Conservation (phyloP, 2,329 filamentous ascomycete species). For the Colletotrichum sp. region DNA sequence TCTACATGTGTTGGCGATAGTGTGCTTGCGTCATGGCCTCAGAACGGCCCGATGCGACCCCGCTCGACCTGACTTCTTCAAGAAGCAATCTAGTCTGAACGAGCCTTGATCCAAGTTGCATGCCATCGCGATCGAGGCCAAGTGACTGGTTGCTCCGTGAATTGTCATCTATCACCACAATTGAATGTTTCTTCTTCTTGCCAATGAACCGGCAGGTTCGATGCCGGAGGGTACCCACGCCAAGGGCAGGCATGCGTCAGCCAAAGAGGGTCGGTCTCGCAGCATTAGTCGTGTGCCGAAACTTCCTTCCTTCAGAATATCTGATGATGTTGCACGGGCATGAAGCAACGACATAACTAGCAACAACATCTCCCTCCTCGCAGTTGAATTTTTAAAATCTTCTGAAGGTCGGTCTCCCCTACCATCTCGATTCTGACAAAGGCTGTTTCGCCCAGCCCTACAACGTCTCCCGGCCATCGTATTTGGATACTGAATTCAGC, state of each 20-base stretch:
- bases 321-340: not conserved
- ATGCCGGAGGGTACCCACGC: constrained; percentile 19
- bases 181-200: not conserved
- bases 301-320: constrained; percentile 3
- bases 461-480: not conserved
- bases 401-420: not conserved
- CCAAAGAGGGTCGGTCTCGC: constrained; percentile 15
- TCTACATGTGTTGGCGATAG: not conserved
- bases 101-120: not conserved
- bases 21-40: constrained; percentile 2
- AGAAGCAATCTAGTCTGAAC: not conserved
- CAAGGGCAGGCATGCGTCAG: constrained; percentile 21
- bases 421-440: not conserved
- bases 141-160: constrained; percentile 16
- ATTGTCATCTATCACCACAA: not conserved
- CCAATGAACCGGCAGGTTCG: constrained; percentile 3
- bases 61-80: not conserved
- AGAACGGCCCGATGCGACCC: not conserved
- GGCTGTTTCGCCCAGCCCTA: not conserved
- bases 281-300: constrained; percentile 14
- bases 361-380: not conserved
- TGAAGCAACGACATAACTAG: not conserved
- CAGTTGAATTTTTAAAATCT: not conserved
- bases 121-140: not conserved
- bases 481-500: not conserved